Percentiles rank a stretch among this genome's conserved stretches.
These are phyloP conservation scores for Rosellinia necatrix DNA, from an alignment of 2,329 filamentous ascomycete species.

Conservation along the genomic window DNA sequence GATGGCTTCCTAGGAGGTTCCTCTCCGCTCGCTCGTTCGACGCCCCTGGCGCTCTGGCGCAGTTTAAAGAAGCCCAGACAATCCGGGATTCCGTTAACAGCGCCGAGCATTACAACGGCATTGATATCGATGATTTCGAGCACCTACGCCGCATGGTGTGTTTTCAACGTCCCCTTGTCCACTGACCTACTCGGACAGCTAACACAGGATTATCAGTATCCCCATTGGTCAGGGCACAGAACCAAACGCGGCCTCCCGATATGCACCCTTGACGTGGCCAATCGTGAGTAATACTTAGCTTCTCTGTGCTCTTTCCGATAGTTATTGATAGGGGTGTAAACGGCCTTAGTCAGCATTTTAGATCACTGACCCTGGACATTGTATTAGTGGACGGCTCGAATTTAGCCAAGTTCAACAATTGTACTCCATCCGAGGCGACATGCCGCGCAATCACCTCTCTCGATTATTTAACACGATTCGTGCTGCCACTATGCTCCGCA, in stretches of 20 bases:
- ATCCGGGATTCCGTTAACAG: constrained; percentile 14
- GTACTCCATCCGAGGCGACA: constrained; percentile 4
- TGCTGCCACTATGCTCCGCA: constrained; percentile 18
- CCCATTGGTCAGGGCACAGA: constrained; percentile 21
- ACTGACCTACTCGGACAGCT: background rate
- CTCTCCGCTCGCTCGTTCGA: constrained; percentile 18
- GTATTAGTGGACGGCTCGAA: constrained; percentile 19
- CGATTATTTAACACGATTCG: constrained; percentile 22
- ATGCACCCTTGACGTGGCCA: constrained; percentile 15
- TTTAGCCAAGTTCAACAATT: constrained; percentile 8
- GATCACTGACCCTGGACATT: background rate
- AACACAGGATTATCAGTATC: constrained; percentile 12
- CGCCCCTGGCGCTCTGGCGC: constrained; percentile 6
- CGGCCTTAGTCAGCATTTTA: too few relatives aligned
- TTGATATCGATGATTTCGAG: constrained; percentile 22
- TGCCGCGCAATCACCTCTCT: constrained; percentile 16
- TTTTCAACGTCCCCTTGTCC: background rate
- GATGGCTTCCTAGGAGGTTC: constrained; percentile 5
- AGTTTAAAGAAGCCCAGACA: constrained; percentile 23
- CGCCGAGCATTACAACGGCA: constrained; percentile 10
- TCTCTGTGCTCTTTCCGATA: background rate
- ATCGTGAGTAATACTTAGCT: background rate
- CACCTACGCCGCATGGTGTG: constrained; percentile 14
- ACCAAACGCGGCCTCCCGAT: constrained; percentile 20
- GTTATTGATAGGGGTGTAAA: background rate